A percentile compares a stretch with the other conserved stretches of the same genome.
These are phyloP conservation scores for Penicillium sp. DNA, from an alignment of 2,329 filamentous ascomycete species.

Conservation along the genomic window DNA sequence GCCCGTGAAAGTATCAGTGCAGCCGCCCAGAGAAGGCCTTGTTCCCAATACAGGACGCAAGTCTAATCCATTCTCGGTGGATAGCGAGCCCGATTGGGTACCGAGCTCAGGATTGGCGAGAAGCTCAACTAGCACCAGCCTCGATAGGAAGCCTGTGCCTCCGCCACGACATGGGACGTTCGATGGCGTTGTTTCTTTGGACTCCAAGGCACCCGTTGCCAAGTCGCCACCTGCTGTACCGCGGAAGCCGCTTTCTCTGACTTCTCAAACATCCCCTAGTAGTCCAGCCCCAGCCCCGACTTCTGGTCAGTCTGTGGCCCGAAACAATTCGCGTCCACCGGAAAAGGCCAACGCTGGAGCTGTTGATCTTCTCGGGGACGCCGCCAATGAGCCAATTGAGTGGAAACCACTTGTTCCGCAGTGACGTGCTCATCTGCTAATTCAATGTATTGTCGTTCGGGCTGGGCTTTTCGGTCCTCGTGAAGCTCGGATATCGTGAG, in stretches of 20 bases:
- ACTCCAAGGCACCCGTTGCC: background rate
- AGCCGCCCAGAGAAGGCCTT: constrained; percentile 57
- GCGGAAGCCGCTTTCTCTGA: constrained; percentile 52
- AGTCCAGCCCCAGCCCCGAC: background rate
- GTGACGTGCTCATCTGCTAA: no score
- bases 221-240: constrained; percentile 49
- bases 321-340: background rate
- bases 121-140: constrained; percentile 11
- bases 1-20: constrained; percentile 66
- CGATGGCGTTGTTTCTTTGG: background rate
- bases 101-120: constrained; percentile 13
- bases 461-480: no score
- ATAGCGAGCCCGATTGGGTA: constrained; percentile 80
- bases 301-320: background rate
- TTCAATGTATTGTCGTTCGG: no score
- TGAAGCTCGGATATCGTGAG: no score
- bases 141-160: constrained; percentile 19
- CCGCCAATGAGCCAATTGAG: constrained; percentile 18
- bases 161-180: constrained; percentile 20
- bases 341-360: background rate
- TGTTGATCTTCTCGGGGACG: constrained; percentile 25
- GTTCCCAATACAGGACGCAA: constrained; percentile 66
- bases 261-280: constrained; percentile 11
- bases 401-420: constrained; percentile 32
- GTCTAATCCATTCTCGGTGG: constrained; percentile 73